These are phyloP conservation scores for Polygonum maritimum DNA, from an alignment of 148 eudicot species.

Conservation along the genomic window DNA sequence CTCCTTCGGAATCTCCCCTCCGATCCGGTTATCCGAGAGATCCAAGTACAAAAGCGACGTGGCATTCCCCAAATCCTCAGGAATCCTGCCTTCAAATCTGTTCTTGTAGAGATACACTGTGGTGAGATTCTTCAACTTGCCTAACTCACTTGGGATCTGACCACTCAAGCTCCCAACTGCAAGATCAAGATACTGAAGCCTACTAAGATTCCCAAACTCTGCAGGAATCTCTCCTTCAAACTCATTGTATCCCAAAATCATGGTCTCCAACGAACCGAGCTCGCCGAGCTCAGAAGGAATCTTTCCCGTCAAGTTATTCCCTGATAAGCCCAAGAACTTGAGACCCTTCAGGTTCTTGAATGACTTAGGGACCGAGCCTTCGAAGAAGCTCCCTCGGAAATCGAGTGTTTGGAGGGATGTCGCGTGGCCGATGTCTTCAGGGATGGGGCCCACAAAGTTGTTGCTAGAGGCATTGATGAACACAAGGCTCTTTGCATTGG, in stretches of 20 bases:
- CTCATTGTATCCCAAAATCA: constrained; percentile 64
- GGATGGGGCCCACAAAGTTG: constrained; percentile 55
- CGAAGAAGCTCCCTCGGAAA: constrained; percentile 60
- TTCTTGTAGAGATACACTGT: constrained; percentile 66
- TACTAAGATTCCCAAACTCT: constrained; percentile 59
- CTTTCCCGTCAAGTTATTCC: constrained; percentile 59
- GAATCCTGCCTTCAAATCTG: constrained; percentile 50
- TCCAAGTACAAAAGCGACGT: constrained; percentile 45
- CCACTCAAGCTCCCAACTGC: constrained; percentile 69
- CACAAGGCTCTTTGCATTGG: constrained; percentile 19
- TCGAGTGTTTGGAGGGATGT: constrained; percentile 47
- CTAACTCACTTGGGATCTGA: constrained; percentile 54
- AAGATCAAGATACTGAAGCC: constrained; percentile 67
- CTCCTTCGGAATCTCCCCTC: constrained; percentile 58
- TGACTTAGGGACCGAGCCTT: constrained; percentile 46
- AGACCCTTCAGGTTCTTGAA: constrained; percentile 41
- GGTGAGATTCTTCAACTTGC: constrained; percentile 38
- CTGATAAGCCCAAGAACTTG: constrained; percentile 76
- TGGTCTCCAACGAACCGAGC: constrained; percentile 48
- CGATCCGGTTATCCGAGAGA: constrained; percentile 63
- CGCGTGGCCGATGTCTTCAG: constrained; percentile 52
- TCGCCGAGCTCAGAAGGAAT: constrained; percentile 53
- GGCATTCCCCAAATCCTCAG: constrained; percentile 44
- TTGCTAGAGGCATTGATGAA: constrained; percentile 64
- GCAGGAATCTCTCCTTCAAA: constrained; percentile 62